These are phyloP conservation scores for Geosiphon pyriformis DNA, from an alignment of 192 early-diverging fungal species.

Conservation along the genomic window DNA sequence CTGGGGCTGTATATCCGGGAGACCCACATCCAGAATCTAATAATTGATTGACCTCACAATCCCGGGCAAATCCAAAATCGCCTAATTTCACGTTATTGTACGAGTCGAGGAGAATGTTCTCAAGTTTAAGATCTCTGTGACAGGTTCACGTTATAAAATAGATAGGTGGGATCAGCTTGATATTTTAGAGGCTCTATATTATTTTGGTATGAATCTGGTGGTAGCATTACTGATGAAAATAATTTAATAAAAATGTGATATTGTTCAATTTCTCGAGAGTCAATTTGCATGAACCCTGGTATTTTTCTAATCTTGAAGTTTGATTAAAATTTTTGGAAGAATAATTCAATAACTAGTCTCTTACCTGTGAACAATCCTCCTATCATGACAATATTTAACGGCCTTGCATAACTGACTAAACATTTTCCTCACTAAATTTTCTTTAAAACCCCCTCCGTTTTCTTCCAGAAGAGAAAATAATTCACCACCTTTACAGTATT, in stretches of 20 bases:
- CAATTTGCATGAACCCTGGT: too few relatives aligned
- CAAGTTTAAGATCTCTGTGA: conserved; percentile 56
- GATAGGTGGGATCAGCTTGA: not conserved
- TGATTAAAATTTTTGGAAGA: too few relatives aligned
- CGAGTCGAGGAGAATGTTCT: conserved; percentile 53
- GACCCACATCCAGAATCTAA: conserved; percentile 62
- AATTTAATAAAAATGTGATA: too few relatives aligned
- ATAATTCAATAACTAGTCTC: not conserved
- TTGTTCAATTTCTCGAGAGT: too few relatives aligned
- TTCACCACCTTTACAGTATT: conserved; percentile 72
- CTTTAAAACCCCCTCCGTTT: conserved; percentile 37
- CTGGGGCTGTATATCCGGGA: conserved; percentile 73
- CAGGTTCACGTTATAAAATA: not conserved
- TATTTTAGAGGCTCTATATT: too few relatives aligned
- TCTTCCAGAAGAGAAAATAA: conserved; percentile 44
- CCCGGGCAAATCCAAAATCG: conserved; percentile 64
- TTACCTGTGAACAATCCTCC: conserved; percentile 50
- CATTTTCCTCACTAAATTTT: conserved; percentile 40
- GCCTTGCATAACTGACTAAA: conserved; percentile 47
- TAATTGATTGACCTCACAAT: conserved; percentile 50
- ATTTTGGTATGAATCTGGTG: too few relatives aligned
- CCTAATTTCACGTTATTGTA: conserved; percentile 55
- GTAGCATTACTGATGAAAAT: too few relatives aligned
- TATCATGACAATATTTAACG: conserved; percentile 47
- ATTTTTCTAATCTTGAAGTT: too few relatives aligned